Evolutionary conservation across 129 eudicot species (phyloP).

Genomic region (Flaveria robusta): DNA sequence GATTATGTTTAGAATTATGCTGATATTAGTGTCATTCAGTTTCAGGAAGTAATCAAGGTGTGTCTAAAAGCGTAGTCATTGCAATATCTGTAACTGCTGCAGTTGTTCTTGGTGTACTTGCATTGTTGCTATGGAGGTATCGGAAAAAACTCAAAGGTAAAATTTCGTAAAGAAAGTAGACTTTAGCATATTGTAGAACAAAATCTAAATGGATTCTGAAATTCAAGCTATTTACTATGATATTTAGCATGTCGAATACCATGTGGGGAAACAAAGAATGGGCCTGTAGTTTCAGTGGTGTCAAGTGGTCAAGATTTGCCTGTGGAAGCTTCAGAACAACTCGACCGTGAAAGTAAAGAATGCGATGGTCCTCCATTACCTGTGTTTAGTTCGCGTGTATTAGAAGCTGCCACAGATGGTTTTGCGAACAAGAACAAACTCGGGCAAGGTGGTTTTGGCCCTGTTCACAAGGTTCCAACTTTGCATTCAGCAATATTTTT

Average conservation of each 20-base stretch:
- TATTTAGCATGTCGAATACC: constrained; percentile 28
- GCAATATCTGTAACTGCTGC: constrained; percentile 36
- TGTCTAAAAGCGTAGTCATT: constrained; percentile 32
- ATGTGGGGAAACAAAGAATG: constrained; percentile 18
- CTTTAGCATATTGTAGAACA: background rate
- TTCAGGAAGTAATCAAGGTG: constrained; percentile 38
- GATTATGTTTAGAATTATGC: background rate
- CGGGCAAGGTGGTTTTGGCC: constrained; percentile 95
- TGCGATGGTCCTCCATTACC: constrained; percentile 49
- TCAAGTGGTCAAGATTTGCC: constrained; percentile 40
- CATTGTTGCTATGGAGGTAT: constrained; percentile 46
- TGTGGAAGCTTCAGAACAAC: constrained; percentile 39
- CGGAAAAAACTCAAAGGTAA: constrained; percentile 43
- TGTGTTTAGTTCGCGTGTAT: constrained; percentile 37
- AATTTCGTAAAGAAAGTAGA: background rate
- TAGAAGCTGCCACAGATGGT: constrained; percentile 59
- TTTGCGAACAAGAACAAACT: constrained; percentile 64
- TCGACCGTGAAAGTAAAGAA: constrained; percentile 46
- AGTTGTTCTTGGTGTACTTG: constrained; percentile 34
- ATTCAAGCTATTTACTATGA: background rate
- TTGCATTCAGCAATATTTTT: background rate
- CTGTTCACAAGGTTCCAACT: constrained; percentile 69
- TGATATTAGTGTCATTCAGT: background rate
- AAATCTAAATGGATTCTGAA: background rate
- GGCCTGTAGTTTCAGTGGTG: constrained; percentile 17